Evolutionary conservation across 2,329 filamentous ascomycete species (phyloP).

Genomic region (Fusarium napiforme): DNA sequence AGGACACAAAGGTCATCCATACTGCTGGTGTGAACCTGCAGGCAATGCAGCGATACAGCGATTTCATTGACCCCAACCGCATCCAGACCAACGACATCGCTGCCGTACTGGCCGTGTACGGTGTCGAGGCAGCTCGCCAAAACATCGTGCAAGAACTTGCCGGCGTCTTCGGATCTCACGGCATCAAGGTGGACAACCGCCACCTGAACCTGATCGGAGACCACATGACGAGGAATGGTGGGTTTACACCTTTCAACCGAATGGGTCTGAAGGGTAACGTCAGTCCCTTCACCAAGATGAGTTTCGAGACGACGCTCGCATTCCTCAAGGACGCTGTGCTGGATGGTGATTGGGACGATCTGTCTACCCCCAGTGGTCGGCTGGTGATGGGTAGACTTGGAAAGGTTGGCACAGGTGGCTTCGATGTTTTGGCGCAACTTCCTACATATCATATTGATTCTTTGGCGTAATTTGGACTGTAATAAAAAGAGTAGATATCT

Average conservation of each 20-base stretch:
- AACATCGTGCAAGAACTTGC: constrained; percentile 89
- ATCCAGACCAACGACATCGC: constrained; percentile 94
- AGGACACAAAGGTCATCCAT: constrained; percentile 70
- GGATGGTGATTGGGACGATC: constrained; percentile 89
- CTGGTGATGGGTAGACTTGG: constrained; percentile 89
- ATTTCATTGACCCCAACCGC: constrained; percentile 85
- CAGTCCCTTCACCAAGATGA: constrained; percentile 98
- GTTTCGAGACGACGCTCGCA: constrained; percentile 95
- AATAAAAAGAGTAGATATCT: constrained; percentile 36
- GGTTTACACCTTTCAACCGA: constrained; percentile 91
- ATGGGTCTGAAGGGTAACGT: constrained; percentile 87
- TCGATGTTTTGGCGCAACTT: constrained; percentile 81
- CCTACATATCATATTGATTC: constrained; percentile 60
- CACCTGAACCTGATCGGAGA: constrained; percentile 97
- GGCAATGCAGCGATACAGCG: constrained; percentile 89
- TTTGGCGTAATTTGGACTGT: constrained; percentile 42
- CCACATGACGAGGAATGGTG: constrained; percentile 94
- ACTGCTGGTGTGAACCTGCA: constrained; percentile 88
- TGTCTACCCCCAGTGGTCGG: constrained; percentile 84
- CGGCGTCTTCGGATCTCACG: constrained; percentile 88
- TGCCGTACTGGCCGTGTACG: constrained; percentile 85
- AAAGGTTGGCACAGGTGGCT: constrained; percentile 87
- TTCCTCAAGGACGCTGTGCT: constrained; percentile 94
- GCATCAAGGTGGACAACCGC: constrained; percentile 89
- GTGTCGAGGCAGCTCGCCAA: constrained; percentile 89